Base-by-base conservation (phyloP, 495 filamentous ascomycete genomes). In the Neurospora tetraspora region DNA sequence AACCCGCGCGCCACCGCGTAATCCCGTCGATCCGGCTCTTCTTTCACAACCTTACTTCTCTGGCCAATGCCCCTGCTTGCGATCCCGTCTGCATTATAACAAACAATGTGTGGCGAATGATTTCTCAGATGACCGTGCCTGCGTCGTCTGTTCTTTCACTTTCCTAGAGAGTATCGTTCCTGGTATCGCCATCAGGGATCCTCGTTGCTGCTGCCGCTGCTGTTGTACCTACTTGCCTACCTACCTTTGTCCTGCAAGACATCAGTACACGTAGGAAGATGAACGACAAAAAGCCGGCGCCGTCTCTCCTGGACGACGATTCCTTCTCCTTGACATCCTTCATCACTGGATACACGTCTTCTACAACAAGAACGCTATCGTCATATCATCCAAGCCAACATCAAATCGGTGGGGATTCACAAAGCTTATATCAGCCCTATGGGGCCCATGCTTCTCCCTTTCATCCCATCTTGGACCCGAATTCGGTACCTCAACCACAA, bases 31-130 rank as follows among this genome's bases (percentile, higher is more conserved):
- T 61, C 53, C 23, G 47, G 12, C 47, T 59, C 23, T 59, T 14
- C 5, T 31, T 59, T 61, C 53, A 61, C 6, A 61, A 14, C 18
- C 53, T 61, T 27, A 61, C 53, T 34, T 18, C 53, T 61, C 53
- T 31, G 27, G 53, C 27, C 53, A 34, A 34, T 61, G 53, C 53
- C 53, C 14, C 53, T 65, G 53, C 53, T 34, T 2, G 27, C 53
- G 23, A 61, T 61, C 23, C 23, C 23, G 53, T 10, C 53, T 34
- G 53, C 53, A 73, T 71, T 76, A 79, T 78, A 80, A 77, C 77
- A 79, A 80, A 79, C 53, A 80, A 79, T 79, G 76, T 74, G 76
- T 81, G 79, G 78, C 76, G 78, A 78, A 78, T 78, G 71, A 74
- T 72, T 73, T 61, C n/a, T 75, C 69, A 72, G 34, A 71, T 73